These are phyloP conservation scores for Sclerotinia borealis DNA, from an alignment of 2,329 filamentous ascomycete species.

Conservation along the genomic window DNA sequence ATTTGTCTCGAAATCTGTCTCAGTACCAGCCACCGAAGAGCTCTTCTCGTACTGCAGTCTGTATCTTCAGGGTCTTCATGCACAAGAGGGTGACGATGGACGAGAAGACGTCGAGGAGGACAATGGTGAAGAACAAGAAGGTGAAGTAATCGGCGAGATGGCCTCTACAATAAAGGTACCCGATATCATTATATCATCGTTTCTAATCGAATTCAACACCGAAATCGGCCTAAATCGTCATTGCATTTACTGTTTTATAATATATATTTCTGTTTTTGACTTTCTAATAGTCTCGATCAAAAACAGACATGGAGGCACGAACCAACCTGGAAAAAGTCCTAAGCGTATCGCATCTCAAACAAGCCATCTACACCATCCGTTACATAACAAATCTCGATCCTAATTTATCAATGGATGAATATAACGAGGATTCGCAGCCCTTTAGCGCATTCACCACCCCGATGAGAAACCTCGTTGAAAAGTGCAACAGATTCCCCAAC, in stretches of 20 bases:
- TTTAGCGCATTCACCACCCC: not conserved
- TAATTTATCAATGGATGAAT: not conserved
- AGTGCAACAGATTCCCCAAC: constrained; percentile 10
- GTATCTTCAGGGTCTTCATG: not conserved
- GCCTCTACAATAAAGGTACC: too few species aligned
- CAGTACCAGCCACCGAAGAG: not conserved
- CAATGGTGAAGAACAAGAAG: not conserved
- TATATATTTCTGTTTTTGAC: too few species aligned
- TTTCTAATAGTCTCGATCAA: too few species aligned
- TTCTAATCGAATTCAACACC: too few species aligned
- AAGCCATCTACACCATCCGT: not conserved
- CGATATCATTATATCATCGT: too few species aligned
- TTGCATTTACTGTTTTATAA: too few species aligned
- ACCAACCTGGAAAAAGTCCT: not conserved
- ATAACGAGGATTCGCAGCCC: not conserved
- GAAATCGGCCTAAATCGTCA: too few species aligned
- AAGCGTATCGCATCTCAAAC: not conserved
- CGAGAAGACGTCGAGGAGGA: not conserved
- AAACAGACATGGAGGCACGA: too few species aligned
- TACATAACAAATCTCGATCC: not conserved
- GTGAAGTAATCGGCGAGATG: not conserved
- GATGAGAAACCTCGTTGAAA: not conserved
- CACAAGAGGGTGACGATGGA: not conserved
- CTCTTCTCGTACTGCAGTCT: not conserved
- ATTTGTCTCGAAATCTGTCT: not conserved